These are phyloP conservation scores for Pythium periplocum DNA, from an alignment of 352 stramenopile species.

Conservation along the genomic window DNA sequence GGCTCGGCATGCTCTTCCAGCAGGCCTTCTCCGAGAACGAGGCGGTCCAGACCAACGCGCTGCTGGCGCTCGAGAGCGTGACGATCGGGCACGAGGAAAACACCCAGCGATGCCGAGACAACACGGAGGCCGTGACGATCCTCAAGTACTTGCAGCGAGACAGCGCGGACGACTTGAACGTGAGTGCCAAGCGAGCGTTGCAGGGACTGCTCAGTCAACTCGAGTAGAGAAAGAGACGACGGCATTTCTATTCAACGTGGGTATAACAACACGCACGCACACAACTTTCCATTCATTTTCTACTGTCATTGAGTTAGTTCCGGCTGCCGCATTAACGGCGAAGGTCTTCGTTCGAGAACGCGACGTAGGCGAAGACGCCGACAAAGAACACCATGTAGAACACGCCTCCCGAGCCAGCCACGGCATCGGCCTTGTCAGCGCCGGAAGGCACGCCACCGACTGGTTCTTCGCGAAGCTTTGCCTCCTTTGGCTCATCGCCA, in stretches of 20 bases:
- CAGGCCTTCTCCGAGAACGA: conserved; percentile 31
- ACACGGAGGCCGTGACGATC: conserved; percentile 24
- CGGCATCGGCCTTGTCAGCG: no score
- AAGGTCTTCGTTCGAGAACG: conserved; percentile 18
- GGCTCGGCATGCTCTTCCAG: conserved; percentile 50
- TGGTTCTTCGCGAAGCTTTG: no score
- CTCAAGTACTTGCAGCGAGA: conserved; percentile 39
- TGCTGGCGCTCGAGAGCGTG: conserved; percentile 59
- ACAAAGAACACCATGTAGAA: conserved; percentile 18
- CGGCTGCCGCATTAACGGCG: conserved; percentile 8
- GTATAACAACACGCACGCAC: not conserved
- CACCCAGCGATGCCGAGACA: conserved; percentile 34
- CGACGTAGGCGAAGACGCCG: conserved; percentile 12
- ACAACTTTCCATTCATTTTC: conserved; percentile 4
- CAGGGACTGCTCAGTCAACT: conserved; percentile 42
- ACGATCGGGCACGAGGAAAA: conserved; percentile 46
- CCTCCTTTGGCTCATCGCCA: not conserved
- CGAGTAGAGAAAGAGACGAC: conserved; percentile 5
- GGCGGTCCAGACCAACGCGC: conserved; percentile 59
- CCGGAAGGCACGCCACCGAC: no score
- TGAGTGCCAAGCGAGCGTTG: conserved; percentile 46
- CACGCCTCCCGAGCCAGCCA: not conserved
- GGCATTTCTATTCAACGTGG: not conserved
- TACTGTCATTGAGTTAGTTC: conserved; percentile 7
- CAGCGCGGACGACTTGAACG: conserved; percentile 45